Base-by-base conservation (phyloP, 2,329 filamentous ascomycete genomes). In the Davidsoniella virescens region DNA sequence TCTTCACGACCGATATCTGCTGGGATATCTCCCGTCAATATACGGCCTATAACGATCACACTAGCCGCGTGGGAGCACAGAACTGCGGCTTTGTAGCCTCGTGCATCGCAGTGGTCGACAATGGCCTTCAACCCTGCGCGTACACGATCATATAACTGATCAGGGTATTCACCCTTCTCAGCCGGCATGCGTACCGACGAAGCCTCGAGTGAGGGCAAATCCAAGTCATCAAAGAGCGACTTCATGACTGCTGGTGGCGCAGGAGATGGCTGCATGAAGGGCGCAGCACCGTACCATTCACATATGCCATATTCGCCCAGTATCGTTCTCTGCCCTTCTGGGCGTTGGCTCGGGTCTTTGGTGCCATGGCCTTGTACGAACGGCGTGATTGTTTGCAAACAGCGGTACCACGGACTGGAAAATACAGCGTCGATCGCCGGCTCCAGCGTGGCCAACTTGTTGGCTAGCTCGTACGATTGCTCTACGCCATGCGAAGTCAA, bases 231-330 rank as follows among this genome's bases (percentile, higher is more conserved):
- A 62, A 94, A 94, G 55, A 86, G 73, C 17, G 63, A 63, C 54
- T 75, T 73, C 54, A 98, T 71, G 33, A 73, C 67, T 25, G 70
- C 58, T 12, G 80, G 67, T 3, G 75, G 65, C 2, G 87, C 85
- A 2, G 90, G 87, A 14, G 73, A 71, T 0, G 92, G 92, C 60
- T 96, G 92, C 50, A 84, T 73, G 64, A 94, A 95, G 53, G 79
- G 78, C 14, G 88, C 87, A 44, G 78, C 72, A 23, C 92, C 92
- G 63, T 92, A 96, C 82, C 92, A 96, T 68, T 98, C 92, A 54
- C 85, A 82, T 38, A 80, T 59, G 10, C 75, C 76, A 51, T 69
- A 65, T 57, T 81, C 77, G 44, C 70, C 72, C 36, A 73, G 69
- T 54, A 80, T 72, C 4, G 38, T 60, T 64, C 51, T 64, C 44